These are phyloP conservation scores for Glebionis coronaria DNA, from an alignment of 129 eudicot genomes.

Conservation along the genomic window DNA sequence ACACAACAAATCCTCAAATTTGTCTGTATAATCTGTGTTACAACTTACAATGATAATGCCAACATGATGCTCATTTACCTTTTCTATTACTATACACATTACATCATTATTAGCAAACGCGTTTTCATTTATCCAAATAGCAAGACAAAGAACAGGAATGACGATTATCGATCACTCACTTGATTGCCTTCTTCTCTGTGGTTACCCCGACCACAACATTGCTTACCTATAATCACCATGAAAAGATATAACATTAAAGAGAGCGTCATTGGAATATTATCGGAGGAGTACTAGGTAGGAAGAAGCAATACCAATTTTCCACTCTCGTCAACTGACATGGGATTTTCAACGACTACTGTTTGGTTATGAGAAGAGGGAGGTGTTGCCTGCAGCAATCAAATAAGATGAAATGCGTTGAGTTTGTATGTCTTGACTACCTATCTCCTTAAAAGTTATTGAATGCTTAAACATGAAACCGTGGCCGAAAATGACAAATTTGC, in stretches of 20 bases:
- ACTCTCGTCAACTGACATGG: conserved; percentile 73
- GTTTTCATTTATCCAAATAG: conserved; percentile 4
- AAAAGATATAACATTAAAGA: too few species aligned
- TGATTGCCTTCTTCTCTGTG: conserved; percentile 37
- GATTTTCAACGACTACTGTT: conserved; percentile 75
- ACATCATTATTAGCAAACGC: conserved; percentile 19
- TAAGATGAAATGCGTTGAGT: not conserved
- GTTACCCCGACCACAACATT: conserved; percentile 77
- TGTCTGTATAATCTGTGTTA: conserved; percentile 15
- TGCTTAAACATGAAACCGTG: too few species aligned
- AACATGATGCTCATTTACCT: conserved; percentile 20
- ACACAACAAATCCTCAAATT: conserved; percentile 14
- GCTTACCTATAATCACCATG: conserved; percentile 48
- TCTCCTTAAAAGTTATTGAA: too few species aligned
- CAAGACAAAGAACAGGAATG: not conserved
- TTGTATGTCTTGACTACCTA: not conserved
- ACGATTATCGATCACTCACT: not conserved
- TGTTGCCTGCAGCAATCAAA: conserved; percentile 29
- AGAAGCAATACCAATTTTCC: conserved; percentile 57
- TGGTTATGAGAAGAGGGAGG: conserved; percentile 49
- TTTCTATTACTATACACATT: conserved; percentile 30
- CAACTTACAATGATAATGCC: conserved; percentile 19
- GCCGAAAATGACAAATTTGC: too few species aligned
- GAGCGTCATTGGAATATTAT: too few species aligned
- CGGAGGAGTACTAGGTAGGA: not conserved